Evolutionary conservation across 208 protist species (phyloP), one percentile per base, ranked within the genome.

Genomic region (Crithidia fasciculata): DNA sequence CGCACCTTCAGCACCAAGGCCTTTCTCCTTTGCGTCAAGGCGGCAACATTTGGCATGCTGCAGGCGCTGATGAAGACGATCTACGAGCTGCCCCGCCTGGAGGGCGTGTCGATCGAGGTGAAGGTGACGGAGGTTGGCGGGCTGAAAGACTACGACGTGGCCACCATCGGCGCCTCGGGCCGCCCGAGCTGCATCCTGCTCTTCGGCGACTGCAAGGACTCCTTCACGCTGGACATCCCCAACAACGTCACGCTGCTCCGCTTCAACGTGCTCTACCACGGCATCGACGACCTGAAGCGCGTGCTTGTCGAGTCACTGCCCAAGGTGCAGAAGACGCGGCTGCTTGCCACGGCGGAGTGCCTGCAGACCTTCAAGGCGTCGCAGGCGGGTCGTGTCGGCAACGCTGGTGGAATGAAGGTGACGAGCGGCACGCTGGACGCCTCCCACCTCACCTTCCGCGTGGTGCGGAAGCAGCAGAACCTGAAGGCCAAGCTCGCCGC

Each of bases 191-290:
- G 89, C 61, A 82, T 97, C 41, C 67, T 97, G n/a, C 43, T 95
- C n/a, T 97, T 86, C 69, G 92, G 92, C 55, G 82, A 93, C 49
- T 87, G 84, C 69, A 85, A 89, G 43, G 86, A 95, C 70, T 76
- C 65, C 36, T 74, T 64, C 60, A 72, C 77, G 10, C 66, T 97
- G 15, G 92, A 93, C 72, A 81, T 95, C 28, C 92, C 92, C 3
- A 85, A 65, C 58, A 84, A 94, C 68, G 81, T 97, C n/a, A 77
- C 76, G 36, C 72, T 95, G 44, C 56, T 92, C 50, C 83, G 84
- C 8, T 95, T 96, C 72, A 87, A 91, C 75, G 90, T 97, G 16
- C 72, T 97, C 5, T 97, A 96, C 67, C 89, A 97, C 71, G 92
- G 90, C 50, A 84, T 97, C 45, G 85, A 97, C 60, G 78, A 84